phyloP scores from a whole-genome alignment of 805 yeast species.

The Lipomyces japonicus region DNA sequence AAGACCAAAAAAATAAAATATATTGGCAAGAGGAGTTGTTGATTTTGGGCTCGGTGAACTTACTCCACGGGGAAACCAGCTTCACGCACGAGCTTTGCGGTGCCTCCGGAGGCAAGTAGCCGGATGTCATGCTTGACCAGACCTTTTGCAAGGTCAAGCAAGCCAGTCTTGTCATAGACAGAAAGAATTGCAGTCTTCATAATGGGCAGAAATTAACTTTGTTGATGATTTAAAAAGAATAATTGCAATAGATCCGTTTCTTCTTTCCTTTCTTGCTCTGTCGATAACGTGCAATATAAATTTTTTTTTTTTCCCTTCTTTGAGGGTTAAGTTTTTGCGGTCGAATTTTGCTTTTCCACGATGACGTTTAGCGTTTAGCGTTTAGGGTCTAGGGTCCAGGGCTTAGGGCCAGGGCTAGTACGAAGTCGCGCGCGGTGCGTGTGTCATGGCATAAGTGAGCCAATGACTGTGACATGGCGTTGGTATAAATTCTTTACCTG shows the following conservation, averaged over 20 bases:
- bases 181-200: slow-evolving; percentile 88
- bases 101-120: slow-evolving; percentile 95
- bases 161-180: slow-evolving; percentile 95
- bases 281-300: no score
- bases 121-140: slow-evolving; percentile 83
- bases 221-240: no score
- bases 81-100: slow-evolving; percentile 89
- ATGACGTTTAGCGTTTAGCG: no score
- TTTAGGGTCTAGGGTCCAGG: background rate
- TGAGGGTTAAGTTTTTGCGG: no score
- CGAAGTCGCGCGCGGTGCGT: no score
- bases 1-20: background rate
- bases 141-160: slow-evolving; percentile 94
- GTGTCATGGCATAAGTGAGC: background rate
- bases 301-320: no score
- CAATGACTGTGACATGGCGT: no score
- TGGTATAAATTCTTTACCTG: background rate
- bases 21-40: background rate
- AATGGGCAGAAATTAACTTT: no score
- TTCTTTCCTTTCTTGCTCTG: no score
- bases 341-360: no score
- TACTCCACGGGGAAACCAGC: slow-evolving; percentile 94
- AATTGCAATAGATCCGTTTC: no score
- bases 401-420: background rate
- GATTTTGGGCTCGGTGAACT: slow-evolving; percentile 9